Percentiles rank a stretch among this genome's conserved stretches.
These are phyloP conservation scores for Lophium mytilinum DNA, from an alignment of 495 filamentous ascomycete genomes.

Conservation along the genomic window DNA sequence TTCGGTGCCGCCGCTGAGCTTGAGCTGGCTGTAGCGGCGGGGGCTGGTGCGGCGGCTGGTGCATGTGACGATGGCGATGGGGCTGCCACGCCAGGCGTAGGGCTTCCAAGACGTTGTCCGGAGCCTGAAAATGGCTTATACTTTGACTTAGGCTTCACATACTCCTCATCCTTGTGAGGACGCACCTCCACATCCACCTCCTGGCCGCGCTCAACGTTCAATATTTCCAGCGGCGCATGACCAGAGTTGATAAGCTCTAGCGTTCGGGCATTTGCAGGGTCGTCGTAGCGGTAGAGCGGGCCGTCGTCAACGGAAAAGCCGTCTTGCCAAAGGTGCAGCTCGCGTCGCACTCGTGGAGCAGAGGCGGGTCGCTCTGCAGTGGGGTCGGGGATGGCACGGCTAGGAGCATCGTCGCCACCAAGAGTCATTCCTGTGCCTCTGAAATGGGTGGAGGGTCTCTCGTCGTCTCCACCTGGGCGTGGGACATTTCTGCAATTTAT, in stretches of 20 bases:
- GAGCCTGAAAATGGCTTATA: constrained; percentile 79
- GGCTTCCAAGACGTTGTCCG: constrained; percentile 84
- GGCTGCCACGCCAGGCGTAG: constrained; percentile 56
- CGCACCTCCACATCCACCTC: constrained; percentile 85
- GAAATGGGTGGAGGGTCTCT: constrained; percentile 52
- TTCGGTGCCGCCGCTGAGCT: constrained; percentile 33
- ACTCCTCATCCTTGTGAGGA: constrained; percentile 73
- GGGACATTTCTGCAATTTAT: constrained; percentile 45
- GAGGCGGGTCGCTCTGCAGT: constrained; percentile 37
- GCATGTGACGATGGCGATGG: constrained; percentile 29
- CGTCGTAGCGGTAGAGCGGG: constrained; percentile 78
- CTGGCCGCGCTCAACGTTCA: constrained; percentile 80
- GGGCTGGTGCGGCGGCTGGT: constrained; percentile 30
- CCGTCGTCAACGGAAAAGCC: constrained; percentile 96
- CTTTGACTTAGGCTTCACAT: constrained; percentile 68
- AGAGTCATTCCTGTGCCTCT: constrained; percentile 76
- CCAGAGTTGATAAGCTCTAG: constrained; percentile 79
- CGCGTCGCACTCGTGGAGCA: constrained; percentile 51
- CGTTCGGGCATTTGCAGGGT: constrained; percentile 74
- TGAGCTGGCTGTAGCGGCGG: constrained; percentile 31
- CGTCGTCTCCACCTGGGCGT: constrained; percentile 51
- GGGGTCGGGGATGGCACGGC: constrained; percentile 61
- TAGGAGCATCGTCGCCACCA: constrained; percentile 81
- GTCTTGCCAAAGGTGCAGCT: constrained; percentile 85
- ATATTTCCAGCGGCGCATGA: constrained; percentile 75